Base-by-base conservation (phyloP, 345 rosid species). In the Citrus glauca region DNA sequence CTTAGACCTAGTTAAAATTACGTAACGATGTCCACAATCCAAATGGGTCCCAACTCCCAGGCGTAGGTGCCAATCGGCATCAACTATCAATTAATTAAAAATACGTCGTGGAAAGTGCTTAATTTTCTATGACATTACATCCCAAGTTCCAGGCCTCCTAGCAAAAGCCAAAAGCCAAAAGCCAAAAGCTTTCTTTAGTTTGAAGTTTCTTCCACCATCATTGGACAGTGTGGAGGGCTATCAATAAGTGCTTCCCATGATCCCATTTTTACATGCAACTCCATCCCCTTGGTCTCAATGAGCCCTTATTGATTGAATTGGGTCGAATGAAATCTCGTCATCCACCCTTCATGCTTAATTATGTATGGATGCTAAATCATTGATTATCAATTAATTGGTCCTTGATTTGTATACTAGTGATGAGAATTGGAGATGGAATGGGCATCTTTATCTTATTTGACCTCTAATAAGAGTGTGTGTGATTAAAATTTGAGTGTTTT, bases 121-220 rank as follows among this genome's bases (percentile, higher is more conserved):
- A 45, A 0, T 45, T 28, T 28, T 30, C 1, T 63, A 4, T 61
- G 66, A 27, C 1, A 16, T 0, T 33, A 9, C 37, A 30, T 28
- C 37, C 9, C 22, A 16, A 1, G 66, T 13, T 8, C 10, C 4
- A 28, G 16, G 6, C 22, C n/a, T 63, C 14, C 37, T 2, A 5
- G 33, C 33, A 25, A 61, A 24, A n/a, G n/a, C n/a, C n/a, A n/a
- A n/a, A n/a, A 64, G n/a, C 27, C 5, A 40, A 73, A n/a, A n/a
- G n/a, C n/a, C n/a, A n/a, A n/a, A 38, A 59, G 66, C 38, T 7
- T 1, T 37, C 79, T 76, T 76, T 27, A 17, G 72, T 32, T 65
- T 75, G 72, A 75, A 75, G 78, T 66, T 75, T 75, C 50, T 3
- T 65, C 78, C 5, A 32, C 78, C 42, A 66, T 75, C 72, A 66